phyloP scores from a whole-genome alignment of 2,329 filamentous ascomycete genomes.

The Emericellopsis atlantica region DNA sequence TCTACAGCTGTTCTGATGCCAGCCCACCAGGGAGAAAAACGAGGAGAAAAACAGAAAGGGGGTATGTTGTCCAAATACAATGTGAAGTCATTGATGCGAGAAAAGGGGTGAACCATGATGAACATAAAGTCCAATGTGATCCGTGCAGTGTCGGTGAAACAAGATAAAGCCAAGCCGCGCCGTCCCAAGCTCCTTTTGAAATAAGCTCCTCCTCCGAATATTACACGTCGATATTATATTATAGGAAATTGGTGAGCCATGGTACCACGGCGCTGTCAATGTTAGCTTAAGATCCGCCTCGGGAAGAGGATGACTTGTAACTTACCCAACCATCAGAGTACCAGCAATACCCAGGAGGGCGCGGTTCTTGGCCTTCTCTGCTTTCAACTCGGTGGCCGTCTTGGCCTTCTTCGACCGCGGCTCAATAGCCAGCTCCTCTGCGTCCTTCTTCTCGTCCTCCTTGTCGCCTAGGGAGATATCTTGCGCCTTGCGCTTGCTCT shows the following conservation, averaged over 20 bases:
- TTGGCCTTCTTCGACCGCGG: conserved; percentile 62
- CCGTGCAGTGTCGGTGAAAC: neutral
- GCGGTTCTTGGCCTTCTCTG: conserved; percentile 75
- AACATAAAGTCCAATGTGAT: neutral
- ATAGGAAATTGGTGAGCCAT: conserved; percentile 6
- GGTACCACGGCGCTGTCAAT: conserved; percentile 3
- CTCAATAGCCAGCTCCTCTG: conserved; percentile 26
- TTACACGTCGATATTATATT: neutral
- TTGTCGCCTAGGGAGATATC: conserved; percentile 48
- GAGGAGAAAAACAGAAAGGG: conserved; percentile 2
- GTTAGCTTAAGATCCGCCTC: neutral
- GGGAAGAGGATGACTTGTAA: conserved; percentile 12
- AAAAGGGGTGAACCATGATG: neutral
- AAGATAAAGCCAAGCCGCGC: conserved; percentile 1
- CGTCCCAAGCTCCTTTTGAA: neutral
- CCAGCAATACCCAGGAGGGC: conserved; percentile 78
- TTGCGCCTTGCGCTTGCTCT: conserved; percentile 59
- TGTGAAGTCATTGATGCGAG: neutral
- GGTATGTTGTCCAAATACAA: conserved; percentile 5
- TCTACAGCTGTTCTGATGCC: neutral
- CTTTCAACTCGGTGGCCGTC: conserved; percentile 70
- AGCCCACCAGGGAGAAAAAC: neutral
- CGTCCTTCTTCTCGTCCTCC: conserved; percentile 46
- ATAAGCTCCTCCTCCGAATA: neutral
- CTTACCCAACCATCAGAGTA: conserved; percentile 83